Conservation (phyloP, 768 basidiomycete species). For the Leccinellum luteum region DNA sequence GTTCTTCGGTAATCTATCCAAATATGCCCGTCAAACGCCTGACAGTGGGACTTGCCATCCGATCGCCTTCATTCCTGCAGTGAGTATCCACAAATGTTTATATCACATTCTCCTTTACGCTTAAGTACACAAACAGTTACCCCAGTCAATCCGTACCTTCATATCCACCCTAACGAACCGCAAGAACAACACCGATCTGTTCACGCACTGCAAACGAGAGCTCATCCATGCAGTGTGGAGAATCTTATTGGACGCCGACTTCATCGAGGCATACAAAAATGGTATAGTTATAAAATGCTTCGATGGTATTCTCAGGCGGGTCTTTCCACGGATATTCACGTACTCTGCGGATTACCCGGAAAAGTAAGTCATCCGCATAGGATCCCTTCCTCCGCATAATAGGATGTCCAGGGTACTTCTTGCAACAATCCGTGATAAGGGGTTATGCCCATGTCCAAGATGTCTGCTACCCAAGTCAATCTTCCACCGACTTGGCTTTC, state of each 20-base stretch:
- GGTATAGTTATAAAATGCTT: not conserved
- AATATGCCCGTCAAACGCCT: not conserved
- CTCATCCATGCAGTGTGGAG: not conserved
- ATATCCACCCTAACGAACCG: not conserved
- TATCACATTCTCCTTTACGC: not conserved
- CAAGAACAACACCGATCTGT: not conserved
- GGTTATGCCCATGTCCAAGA: slow-evolving; percentile 28
- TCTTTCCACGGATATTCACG: not conserved
- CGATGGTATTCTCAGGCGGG: not conserved
- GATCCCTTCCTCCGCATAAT: not conserved
- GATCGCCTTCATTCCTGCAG: not conserved
- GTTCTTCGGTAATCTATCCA: not conserved
- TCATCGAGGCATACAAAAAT: not conserved
- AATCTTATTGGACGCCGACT: not conserved
- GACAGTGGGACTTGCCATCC: not conserved
- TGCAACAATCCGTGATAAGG: slow-evolving; percentile 25
- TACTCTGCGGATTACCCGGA: not conserved
- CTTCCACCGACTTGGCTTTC: slow-evolving; percentile 11
- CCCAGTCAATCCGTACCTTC: not conserved
- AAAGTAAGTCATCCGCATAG: not conserved
- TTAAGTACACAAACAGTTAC: not conserved
- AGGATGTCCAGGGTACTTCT: slow-evolving; percentile 20
- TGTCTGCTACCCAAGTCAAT: slow-evolving; percentile 19
- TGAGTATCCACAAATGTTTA: not conserved
- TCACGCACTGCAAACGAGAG: not conserved